phyloP scores from a whole-genome alignment of 495 filamentous ascomycete genomes.

The Penicillium manginii region DNA sequence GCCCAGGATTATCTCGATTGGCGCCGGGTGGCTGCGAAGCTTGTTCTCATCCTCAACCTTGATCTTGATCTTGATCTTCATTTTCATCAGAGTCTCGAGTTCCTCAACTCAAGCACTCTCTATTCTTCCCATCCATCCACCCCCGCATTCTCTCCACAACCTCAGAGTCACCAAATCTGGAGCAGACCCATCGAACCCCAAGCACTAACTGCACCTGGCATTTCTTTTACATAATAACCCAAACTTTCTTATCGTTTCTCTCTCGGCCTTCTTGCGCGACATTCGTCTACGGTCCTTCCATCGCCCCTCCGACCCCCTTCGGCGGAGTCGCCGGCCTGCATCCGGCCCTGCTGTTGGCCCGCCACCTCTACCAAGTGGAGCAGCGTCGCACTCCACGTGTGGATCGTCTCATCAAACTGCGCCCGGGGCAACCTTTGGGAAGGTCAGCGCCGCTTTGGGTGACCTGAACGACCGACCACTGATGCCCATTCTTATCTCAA shows the following conservation, averaged over 20 bases:
- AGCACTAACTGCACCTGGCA: slow-evolving; percentile 10
- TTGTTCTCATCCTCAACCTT: background rate
- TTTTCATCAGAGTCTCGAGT: background rate
- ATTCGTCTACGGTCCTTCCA: slow-evolving; percentile 5
- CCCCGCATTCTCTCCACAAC: slow-evolving; percentile 7
- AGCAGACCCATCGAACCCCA: background rate
- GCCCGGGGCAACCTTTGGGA: slow-evolving; percentile 1
- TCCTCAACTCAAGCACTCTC: background rate
- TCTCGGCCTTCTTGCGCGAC: slow-evolving; percentile 6
- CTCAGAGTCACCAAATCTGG: background rate
- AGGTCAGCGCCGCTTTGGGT: slow-evolving; percentile 1
- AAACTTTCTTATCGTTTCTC: slow-evolving; percentile 29
- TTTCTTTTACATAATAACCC: slow-evolving; percentile 34
- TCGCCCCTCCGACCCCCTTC: background rate
- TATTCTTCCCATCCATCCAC: background rate
- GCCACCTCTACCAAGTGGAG: slow-evolving; percentile 25
- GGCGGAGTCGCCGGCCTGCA: slow-evolving; percentile 10
- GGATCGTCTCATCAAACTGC: slow-evolving; percentile 9
- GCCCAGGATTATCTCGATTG: background rate
- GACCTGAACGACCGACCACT: slow-evolving; percentile 2
- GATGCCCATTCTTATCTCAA: slow-evolving; percentile 7
- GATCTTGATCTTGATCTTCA: background rate
- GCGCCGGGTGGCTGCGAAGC: slow-evolving; percentile 2
- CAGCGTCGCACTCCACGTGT: slow-evolving; percentile 39
- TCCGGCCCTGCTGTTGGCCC: slow-evolving; percentile 26